phyloP scores from a whole-genome alignment of 495 filamentous ascomycete species.

The Endocarpon pusillum region DNA sequence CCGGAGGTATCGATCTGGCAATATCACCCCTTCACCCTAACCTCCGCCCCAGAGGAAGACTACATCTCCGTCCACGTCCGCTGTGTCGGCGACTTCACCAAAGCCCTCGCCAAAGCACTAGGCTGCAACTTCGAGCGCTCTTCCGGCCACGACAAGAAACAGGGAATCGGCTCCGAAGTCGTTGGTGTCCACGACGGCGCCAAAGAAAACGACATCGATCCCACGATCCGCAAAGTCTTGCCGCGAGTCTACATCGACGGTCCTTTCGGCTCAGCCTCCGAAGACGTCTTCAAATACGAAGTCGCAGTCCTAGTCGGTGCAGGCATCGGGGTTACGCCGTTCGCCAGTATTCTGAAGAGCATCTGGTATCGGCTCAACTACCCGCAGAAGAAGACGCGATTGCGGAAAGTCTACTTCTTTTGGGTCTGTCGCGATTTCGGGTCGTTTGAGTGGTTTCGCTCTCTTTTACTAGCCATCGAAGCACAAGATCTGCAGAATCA shows the following conservation, averaged over 20 bases:
- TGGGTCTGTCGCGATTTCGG: constrained; percentile 70
- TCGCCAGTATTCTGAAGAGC: constrained; percentile 82
- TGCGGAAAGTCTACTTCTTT: constrained; percentile 73
- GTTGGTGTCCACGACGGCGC: constrained; percentile 43
- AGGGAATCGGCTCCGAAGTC: constrained; percentile 21
- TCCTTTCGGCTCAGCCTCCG: constrained; percentile 61
- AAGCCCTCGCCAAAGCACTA: constrained; percentile 40
- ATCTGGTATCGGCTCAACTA: constrained; percentile 83
- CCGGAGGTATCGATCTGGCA: constrained; percentile 66
- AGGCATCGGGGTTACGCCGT: constrained; percentile 94
- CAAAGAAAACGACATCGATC: constrained; percentile 37
- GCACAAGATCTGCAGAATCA: constrained; percentile 64
- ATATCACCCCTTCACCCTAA: constrained; percentile 65
- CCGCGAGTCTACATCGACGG: constrained; percentile 65
- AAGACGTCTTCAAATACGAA: constrained; percentile 87
- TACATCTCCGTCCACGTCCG: constrained; percentile 69
- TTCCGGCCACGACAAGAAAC: constrained; percentile 20
- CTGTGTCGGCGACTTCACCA: constrained; percentile 54
- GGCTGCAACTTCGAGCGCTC: constrained; percentile 45
- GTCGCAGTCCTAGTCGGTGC: constrained; percentile 94
- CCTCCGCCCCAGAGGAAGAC: constrained; percentile 64
- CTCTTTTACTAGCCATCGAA: constrained; percentile 61
- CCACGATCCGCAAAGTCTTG: constrained; percentile 48
- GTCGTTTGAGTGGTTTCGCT: constrained; percentile 70
- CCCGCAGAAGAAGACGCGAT: constrained; percentile 51